Evolutionary conservation across 2,329 filamentous ascomycete species (phyloP), one percentile per base, ranked within the genome.

Genomic region (Cryphonectria nitschkei): DNA sequence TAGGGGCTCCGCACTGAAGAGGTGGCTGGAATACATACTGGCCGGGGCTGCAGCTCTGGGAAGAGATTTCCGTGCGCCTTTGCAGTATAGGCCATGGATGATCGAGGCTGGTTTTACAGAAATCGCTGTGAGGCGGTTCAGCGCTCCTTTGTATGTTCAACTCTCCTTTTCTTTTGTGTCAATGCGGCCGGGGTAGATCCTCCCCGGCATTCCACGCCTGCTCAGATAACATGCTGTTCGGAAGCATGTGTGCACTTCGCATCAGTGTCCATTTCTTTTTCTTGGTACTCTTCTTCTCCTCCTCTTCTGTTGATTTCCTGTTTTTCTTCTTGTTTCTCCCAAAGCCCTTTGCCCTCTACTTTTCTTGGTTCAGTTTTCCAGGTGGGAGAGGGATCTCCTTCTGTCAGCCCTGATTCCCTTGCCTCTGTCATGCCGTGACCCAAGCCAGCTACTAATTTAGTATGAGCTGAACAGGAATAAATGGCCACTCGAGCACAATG

Each of bases 81-180:
- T 65, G 43, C 63, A 52, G 37, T 65, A 32, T 43, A 52, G 63
- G 16, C 29, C 41, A 29, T 65, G 63, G 63, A 65, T 65, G 63
- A 22, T 65, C 43, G 63, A 65, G 63, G 63, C 43, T 32, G 63
- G 63, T 9, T 65, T 65, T 43, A 52, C 63, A 14, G 63, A 65
- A 41, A 26, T 65, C 26, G 50, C 63, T 26, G 43, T 65, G 43
- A 46, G 63, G 41, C 63, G 50, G 7, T 65, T 65, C 63, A 52
- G 26, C 34, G 63, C 41, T 19, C 63, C 63, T 34, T 4, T 65
- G 63, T 65, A 50, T 32, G 63, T 65, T 43, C 19, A 19, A 29
- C 34, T n/a, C 43, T 34, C 34, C 34, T 37, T 19, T 29, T 29
- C 1, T 14, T 14, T 32, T 19, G n/a, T 52, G 41, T 32, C 34